Conservation (phyloP, 345 rosid genomes). For the Eucalyptus regnans region DNA sequence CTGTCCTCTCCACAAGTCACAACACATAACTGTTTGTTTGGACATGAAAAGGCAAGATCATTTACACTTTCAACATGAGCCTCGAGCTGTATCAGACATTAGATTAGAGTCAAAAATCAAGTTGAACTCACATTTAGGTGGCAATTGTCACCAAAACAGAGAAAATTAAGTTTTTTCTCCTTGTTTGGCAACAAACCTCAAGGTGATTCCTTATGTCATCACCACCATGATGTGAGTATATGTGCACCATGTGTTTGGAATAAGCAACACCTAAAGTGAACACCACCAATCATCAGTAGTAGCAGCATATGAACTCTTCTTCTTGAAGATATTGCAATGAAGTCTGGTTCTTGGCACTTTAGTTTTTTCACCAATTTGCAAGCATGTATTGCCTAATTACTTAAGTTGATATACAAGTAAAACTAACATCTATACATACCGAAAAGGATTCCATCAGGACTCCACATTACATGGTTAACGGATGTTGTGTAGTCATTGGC, state of each 20-base stretch:
- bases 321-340: background rate
- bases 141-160: background rate
- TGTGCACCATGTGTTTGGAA: slow-evolving; percentile 10
- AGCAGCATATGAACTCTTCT: background rate
- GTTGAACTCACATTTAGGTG: background rate
- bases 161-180: background rate
- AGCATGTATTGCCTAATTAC: too few species aligned
- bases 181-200: background rate
- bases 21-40: too few species aligned
- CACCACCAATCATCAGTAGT: too few species aligned
- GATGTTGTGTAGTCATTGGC: slow-evolving; percentile 33
- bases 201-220: slow-evolving; percentile 3
- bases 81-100: too few species aligned
- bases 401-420: too few species aligned
- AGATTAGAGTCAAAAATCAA: too few species aligned
- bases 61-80: too few species aligned
- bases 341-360: background rate
- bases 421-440: too few species aligned
- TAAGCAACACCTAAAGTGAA: slow-evolving; percentile 11
- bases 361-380: too few species aligned
- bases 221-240: background rate
- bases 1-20: too few species aligned
- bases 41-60: too few species aligned
- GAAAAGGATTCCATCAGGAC: background rate
- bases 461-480: slow-evolving; percentile 44